Percentiles rank a stretch among this genome's conserved stretches.
phyloP scores from a whole-genome alignment of 371 early-diverging fungal genomes.

The Lichtheimia corymbifera region DNA sequence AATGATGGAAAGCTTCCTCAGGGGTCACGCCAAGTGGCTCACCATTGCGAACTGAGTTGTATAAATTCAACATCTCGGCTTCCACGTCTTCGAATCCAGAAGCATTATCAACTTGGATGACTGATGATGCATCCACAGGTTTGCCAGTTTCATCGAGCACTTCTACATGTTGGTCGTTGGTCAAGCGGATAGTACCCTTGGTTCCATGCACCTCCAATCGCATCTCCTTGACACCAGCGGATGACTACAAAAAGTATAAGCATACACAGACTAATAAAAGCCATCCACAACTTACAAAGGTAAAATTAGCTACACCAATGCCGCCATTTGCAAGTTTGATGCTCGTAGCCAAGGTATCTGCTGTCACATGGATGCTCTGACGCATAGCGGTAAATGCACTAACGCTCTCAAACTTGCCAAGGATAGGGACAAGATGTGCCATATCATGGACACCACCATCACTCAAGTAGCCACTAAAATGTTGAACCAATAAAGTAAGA shows the following conservation, averaged over 20 bases:
- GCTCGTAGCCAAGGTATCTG: constrained; percentile 43
- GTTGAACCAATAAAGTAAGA: neutral
- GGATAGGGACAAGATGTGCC: constrained; percentile 45
- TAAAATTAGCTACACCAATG: constrained; percentile 47
- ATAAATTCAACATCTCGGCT: constrained; percentile 42
- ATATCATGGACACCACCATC: constrained; percentile 56
- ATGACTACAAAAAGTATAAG: constrained; percentile 23
- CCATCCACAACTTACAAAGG: constrained; percentile 40
- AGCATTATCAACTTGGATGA: constrained; percentile 16
- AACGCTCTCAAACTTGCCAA: constrained; percentile 41
- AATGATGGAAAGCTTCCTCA: constrained; percentile 48
- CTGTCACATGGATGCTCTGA: constrained; percentile 35
- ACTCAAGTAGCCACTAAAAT: constrained; percentile 47
- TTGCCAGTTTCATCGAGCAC: constrained; percentile 30
- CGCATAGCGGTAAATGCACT: constrained; percentile 43
- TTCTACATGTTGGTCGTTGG: constrained; percentile 29
- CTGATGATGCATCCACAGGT: constrained; percentile 13
- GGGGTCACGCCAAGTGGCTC: constrained; percentile 30
- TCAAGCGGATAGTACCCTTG: constrained; percentile 39
- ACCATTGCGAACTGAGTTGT: constrained; percentile 29
- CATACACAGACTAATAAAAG: neutral
- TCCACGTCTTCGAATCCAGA: constrained; percentile 45
- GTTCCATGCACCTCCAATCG: constrained; percentile 41
- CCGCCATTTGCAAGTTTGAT: constrained; percentile 38
- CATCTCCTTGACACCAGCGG: constrained; percentile 37